Base-by-base conservation (phyloP, 441 rosid species). In the Croton setiger region DNA sequence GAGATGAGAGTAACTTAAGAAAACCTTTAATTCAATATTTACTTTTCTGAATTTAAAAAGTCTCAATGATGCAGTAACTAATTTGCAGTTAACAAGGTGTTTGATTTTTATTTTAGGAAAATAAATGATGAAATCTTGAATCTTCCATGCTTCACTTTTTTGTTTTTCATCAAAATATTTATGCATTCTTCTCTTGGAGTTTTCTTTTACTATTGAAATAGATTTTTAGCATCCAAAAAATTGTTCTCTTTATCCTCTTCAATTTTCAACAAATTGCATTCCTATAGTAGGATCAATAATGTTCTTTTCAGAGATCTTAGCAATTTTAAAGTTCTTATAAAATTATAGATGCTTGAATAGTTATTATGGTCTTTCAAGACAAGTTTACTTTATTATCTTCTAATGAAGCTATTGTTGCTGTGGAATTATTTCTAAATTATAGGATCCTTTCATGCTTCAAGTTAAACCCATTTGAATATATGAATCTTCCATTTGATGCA, bases 391-490 rank as follows among this genome's bases (percentile, higher is more conserved):
- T 67, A 11, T 18, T 51, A 35, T 72, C 44, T 64, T 56, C 73
- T 74, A 59, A 67, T 63, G 58, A 31, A 56, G 63, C 15, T 44
- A 45, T 58, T 66, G 27, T 47, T 44, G 13, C 18, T 20, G 4
- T 59, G 58, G 13, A 35, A 31, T 15, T 33, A 0, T 69, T 58
- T 68, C 14, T 8, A 54, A 64, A 64, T 55, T 64, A 18, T 76
- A 95, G 99, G 92, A 95, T 95, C 75, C 97, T 92, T 76, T 82
- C 96, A 21, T 90, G 98, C 83, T 95, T 95, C 87, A 95, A 95
- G 85, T 81, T 95, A 72, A 95, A 95, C 74, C 99, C 99, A 0
- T 95, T 82, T 76, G 99, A 95, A 81, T 84, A 87, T 76, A 79
- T 95, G 57, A 95, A 89, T 77, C 74, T 95, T 35, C 80, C 96